Percentiles rank a stretch among this genome's conserved stretches.
These are phyloP conservation scores for Amphicarpaea edgeworthii DNA, from an alignment of 306 rosid species.

Conservation along the genomic window DNA sequence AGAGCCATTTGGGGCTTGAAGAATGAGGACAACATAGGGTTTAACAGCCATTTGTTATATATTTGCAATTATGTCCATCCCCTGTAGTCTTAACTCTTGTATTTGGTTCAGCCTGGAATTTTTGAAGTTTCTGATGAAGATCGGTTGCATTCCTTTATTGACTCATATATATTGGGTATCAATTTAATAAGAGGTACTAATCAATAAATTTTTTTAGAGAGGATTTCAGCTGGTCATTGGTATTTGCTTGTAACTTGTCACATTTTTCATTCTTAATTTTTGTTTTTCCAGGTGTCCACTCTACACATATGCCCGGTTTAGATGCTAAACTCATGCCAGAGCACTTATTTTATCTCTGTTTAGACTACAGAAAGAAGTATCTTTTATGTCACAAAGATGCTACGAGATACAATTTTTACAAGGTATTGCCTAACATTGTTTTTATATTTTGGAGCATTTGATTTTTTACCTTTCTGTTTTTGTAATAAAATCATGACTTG, in stretches of 20 bases:
- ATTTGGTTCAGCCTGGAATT: slow-evolving; percentile 66
- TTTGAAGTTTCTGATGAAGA: slow-evolving; percentile 64
- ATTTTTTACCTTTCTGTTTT: background rate
- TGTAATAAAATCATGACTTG: slow-evolving; percentile 28
- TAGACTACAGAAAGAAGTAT: slow-evolving; percentile 66
- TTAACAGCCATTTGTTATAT: too few relatives aligned
- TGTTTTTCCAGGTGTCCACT: slow-evolving; percentile 57
- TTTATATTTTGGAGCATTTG: slow-evolving; percentile 1
- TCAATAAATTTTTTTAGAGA: background rate
- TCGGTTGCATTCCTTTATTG: slow-evolving; percentile 62
- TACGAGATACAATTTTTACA: slow-evolving; percentile 74
- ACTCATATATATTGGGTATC: slow-evolving; percentile 72
- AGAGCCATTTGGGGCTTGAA: too few relatives aligned
- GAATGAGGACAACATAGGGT: too few relatives aligned
- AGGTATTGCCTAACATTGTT: slow-evolving; percentile 57
- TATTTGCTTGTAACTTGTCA: background rate
- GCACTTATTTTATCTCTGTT: slow-evolving; percentile 73
- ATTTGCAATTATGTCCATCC: slow-evolving; percentile 16
- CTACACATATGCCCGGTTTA: slow-evolving; percentile 59
- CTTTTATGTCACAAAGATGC: slow-evolving; percentile 55
- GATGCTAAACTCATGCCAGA: slow-evolving; percentile 84
- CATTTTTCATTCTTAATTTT: background rate
- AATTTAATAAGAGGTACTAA: slow-evolving; percentile 70
- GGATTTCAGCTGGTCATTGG: background rate
- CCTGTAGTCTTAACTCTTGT: background rate